Percentiles rank a stretch among this genome's conserved stretches.
These are phyloP conservation scores for Monilinia fructicola DNA, from an alignment of 2,329 filamentous ascomycete species.

Conservation along the genomic window DNA sequence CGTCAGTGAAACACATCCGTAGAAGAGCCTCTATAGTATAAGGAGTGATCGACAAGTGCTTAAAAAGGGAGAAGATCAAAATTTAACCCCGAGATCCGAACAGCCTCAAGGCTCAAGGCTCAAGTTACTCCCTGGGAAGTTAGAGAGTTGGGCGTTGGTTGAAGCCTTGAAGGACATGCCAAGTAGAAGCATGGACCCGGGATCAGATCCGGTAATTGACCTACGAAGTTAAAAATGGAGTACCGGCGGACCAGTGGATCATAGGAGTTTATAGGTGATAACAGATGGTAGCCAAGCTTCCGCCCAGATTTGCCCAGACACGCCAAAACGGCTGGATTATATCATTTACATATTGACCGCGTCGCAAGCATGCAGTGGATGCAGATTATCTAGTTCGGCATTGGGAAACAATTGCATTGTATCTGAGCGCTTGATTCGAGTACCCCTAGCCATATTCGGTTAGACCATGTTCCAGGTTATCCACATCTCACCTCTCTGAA, in stretches of 20 bases:
- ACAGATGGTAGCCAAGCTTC: constrained; percentile 1
- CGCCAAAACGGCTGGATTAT: neutral
- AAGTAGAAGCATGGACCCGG: constrained; percentile 7
- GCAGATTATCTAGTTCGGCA: neutral
- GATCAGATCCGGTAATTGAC: constrained; percentile 12
- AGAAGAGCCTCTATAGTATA: neutral
- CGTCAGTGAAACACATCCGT: neutral
- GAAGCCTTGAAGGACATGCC: neutral
- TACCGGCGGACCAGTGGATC: constrained; percentile 9
- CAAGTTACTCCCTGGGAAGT: too few species aligned
- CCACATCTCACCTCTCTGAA: constrained; percentile 14
- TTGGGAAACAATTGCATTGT: neutral
- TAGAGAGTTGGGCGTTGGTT: constrained; percentile 9
- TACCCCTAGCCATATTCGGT: neutral
- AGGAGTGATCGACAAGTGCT: neutral
- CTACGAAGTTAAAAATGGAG: neutral
- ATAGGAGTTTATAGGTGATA: neutral
- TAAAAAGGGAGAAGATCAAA: neutral
- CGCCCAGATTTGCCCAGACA: neutral
- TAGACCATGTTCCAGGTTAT: neutral
- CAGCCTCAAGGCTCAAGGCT: neutral
- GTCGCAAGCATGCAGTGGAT: neutral
- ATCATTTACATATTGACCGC: neutral
- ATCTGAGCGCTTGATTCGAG: neutral
- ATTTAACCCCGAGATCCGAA: constrained; percentile 1